Base-by-base conservation (phyloP, 129 eudicot species). In the Flaveria trinervia region DNA sequence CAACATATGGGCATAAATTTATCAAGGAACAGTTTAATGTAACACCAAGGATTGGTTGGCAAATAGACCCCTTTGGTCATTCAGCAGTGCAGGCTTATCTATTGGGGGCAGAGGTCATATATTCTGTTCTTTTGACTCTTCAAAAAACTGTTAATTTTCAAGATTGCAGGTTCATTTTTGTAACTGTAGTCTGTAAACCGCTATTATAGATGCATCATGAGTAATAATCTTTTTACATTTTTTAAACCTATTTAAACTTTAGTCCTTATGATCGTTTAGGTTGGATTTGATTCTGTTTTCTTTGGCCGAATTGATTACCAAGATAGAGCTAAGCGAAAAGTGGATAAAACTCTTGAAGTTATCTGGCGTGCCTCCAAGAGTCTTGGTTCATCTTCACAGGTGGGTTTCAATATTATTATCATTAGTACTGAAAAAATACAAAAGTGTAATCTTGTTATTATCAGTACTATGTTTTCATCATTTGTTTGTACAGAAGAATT, bases 31-130 rank as follows among this genome's bases (percentile, higher is more conserved):
- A 87, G 65, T 94, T 94, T 76, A 90, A 92, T 80, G 89, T 94
- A 43, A 89, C 93, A 57, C 96, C 99, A 0, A 88, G 99, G 70
- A 89, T 91, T 28, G 99, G 99, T 71, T 94, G 99, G 99, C 99
- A 94, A 80, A 91, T 94, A 28, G 99, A 94, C 55, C 99, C 99
- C 2, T 94, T 94, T 82, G 99, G 99, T 70, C 99, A 94, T 89
- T 91, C 99, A 18, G 99, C 99, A 39, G 97, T 94, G 52, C 99
- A 94, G 81, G 99, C 96, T 64, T 94, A 94, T 83, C 86, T 91
- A 61, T 79, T 94, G 80, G 96, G 99, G 13, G 97, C 99, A 68
- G 99, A 94, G 97, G 99, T 91, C 30, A 28, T 16, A 16, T 68
- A 60, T 70, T 48, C 49, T 75, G 20, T 80, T 18, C 76, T 59